Evolutionary conservation across 1,284 basidiomycete species (phyloP), one percentile per base, ranked within the genome.

Genomic region (Porogramme epimiltina): DNA sequence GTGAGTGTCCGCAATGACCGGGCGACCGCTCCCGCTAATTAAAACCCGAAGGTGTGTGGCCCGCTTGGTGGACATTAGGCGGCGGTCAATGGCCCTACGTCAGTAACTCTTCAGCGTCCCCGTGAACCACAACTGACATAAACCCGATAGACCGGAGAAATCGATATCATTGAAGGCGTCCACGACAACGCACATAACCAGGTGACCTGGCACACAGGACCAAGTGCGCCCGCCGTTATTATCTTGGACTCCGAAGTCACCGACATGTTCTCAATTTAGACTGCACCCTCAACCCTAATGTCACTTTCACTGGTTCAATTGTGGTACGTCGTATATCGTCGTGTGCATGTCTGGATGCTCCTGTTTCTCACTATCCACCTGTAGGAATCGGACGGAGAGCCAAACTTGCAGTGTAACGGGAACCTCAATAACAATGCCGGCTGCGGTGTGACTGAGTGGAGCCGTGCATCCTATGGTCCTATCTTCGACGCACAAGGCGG

Each of bases 101-200:
- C 45, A 57, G 65, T 58, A 69, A 15, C 18, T 28, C 6, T 20
- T 5, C 23, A 28, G 22, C 40, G 19, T 31, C 26, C 33, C 41
- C 11, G 22, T 10, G 2, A n/a, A 15, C 39, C 3, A 45, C 4
- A 4, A 15, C 47, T 40, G 45, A 45, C 59, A 47, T 52, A 25
- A 31, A 19, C 1, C 38, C 37, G 33, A 18, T 55, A 87, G 84
- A 72, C 73, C 5, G 89, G 89, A 5, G 89, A 92, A 70, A 89
- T 92, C 34, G 90, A 92, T 68, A 86, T 93, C 47, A 78, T 91
- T 19, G 88, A 91, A 70, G 85, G 87, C 8, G 87, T 90, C 4
- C 85, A 90, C 62, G 83, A 86, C 55, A 87, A 87, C 62, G 73
- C 83, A 62, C 84, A 87, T 60, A 91, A 91, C 61, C 87, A 90